phyloP scores from a whole-genome alignment of 2,329 filamentous ascomycete species.

The Alternaria postmessia region DNA sequence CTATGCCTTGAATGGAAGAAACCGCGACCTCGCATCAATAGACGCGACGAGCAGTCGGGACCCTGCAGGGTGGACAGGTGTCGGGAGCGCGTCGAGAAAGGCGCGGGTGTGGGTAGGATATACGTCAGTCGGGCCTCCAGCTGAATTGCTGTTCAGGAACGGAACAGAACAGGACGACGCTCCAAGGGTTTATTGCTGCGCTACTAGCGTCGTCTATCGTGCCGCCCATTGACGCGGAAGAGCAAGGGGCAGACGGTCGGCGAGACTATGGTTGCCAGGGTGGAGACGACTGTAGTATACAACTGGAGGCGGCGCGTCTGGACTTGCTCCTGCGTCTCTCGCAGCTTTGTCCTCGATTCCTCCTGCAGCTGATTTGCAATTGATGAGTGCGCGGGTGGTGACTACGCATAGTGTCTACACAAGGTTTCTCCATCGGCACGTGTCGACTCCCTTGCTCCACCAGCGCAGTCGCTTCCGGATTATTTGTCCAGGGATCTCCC shows the following conservation, averaged over 20 bases:
- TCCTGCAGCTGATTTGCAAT: neutral
- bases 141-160: neutral
- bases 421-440: conserved; percentile 4
- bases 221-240: conserved; percentile 11
- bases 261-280: conserved; percentile 5
- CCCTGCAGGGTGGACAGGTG: neutral
- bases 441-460: conserved; percentile 19
- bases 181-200: conserved; percentile 14
- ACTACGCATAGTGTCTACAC: neutral
- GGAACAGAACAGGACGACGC: conserved; percentile 1
- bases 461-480: conserved; percentile 20
- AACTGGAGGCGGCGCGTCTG: conserved; percentile 11
- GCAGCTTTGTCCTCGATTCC: neutral
- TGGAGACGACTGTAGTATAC: neutral
- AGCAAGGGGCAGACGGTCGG: conserved; percentile 7
- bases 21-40: neutral
- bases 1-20: neutral
- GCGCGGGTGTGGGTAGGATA: neutral
- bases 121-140: neutral
- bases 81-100: neutral
- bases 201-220: conserved; percentile 10
- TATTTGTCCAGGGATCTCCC: conserved; percentile 30
- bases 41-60: conserved; percentile 1
- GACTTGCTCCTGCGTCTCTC: neutral
- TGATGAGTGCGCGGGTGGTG: neutral